Percentiles rank a stretch among this genome's conserved stretches.
phyloP scores from a whole-genome alignment of 306 rosid genomes.

The Medicago ruthenica region DNA sequence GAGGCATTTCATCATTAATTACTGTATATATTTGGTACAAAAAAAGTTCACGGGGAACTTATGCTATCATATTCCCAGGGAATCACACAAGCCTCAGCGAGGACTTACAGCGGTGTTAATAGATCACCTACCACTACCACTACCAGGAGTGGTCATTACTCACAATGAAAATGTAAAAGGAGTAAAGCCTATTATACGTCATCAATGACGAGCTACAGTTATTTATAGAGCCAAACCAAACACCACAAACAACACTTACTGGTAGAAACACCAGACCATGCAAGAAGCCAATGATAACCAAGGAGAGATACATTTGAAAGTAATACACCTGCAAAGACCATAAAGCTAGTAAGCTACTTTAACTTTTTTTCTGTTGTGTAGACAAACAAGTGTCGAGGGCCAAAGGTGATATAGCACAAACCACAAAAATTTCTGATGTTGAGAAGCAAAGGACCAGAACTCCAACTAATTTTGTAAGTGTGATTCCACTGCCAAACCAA shows the following conservation, averaged over 20 bases:
- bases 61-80: constrained; percentile 19
- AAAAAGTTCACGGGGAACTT: background rate
- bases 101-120: background rate
- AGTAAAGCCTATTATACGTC: background rate
- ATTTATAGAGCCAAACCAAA: constrained; percentile 36
- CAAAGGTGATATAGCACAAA: constrained; percentile 49
- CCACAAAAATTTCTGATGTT: constrained; percentile 96
- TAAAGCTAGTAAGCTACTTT: constrained; percentile 37
- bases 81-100: constrained; percentile 28
- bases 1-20: constrained; percentile 25
- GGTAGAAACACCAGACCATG: constrained; percentile 97
- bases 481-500: constrained; percentile 77
- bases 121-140: background rate
- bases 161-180: constrained; percentile 19
- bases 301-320: constrained; percentile 94
- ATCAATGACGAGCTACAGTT: constrained; percentile 5
- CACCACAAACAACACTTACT: constrained; percentile 55
- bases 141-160: constrained; percentile 24
- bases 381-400: constrained; percentile 28
- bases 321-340: constrained; percentile 81
- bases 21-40: constrained; percentile 14
- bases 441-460: constrained; percentile 89
- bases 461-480: constrained; percentile 94
- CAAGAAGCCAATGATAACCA: constrained; percentile 93
- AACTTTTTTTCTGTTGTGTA: constrained; percentile 17